Evolutionary conservation across 1,284 basidiomycete genomes (phyloP).

Genomic region (Irpex sp.): DNA sequence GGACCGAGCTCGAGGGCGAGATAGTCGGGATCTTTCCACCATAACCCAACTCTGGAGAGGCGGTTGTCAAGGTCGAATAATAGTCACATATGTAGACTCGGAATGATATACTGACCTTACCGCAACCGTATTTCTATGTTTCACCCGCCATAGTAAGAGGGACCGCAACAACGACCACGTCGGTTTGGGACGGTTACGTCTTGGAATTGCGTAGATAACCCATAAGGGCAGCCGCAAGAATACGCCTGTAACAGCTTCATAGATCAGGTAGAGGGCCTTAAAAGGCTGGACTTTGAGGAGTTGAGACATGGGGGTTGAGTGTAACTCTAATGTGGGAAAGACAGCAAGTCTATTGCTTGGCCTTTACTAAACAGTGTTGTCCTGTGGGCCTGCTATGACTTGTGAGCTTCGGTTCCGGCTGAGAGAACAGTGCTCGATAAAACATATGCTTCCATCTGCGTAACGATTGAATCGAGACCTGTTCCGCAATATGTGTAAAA

Average conservation of each 20-base stretch:
- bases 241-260: neutral
- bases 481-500: neutral
- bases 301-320: neutral
- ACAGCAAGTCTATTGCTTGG: too few species aligned
- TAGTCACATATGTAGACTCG: neutral
- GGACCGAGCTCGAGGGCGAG: neutral
- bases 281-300: conserved; percentile 4
- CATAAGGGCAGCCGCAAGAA: conserved; percentile 3
- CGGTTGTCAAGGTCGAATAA: neutral
- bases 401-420: too few species aligned
- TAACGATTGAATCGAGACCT: neutral
- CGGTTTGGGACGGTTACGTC: neutral
- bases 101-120: neutral
- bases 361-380: too few species aligned
- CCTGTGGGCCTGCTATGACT: too few species aligned
- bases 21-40: conserved; percentile 1
- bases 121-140: neutral
- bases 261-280: conserved; percentile 10
- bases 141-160: neutral
- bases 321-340: too few species aligned
- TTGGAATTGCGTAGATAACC: neutral
- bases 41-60: neutral
- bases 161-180: neutral
- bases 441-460: neutral
- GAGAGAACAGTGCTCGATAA: too few species aligned